phyloP scores from a whole-genome alignment of 2,329 filamentous ascomycete genomes.

The Alternaria atra region DNA sequence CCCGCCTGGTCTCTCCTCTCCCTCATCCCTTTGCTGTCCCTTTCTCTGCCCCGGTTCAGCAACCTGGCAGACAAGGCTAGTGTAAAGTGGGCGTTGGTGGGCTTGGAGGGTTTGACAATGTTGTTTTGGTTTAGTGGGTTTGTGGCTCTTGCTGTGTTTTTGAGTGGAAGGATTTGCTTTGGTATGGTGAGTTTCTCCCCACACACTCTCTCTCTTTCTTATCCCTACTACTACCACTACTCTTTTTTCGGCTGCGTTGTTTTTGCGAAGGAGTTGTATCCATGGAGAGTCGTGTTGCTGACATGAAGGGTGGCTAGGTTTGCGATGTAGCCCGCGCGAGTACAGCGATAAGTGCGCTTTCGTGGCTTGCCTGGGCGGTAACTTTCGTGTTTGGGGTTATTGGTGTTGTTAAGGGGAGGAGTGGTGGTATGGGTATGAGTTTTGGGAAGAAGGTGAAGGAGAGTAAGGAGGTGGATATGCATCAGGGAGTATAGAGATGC shows the following conservation, averaged over 20 bases:
- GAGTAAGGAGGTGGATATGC: constrained; percentile 48
- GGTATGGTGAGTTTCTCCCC: constrained; percentile 43
- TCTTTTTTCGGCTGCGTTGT: too few species aligned
- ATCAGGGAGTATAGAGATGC: constrained; percentile 50
- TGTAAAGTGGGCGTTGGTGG: constrained; percentile 68
- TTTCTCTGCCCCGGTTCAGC: constrained; percentile 66
- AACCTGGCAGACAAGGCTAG: constrained; percentile 56
- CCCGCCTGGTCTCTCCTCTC: constrained; percentile 75
- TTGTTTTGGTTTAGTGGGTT: constrained; percentile 92
- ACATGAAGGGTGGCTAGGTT: constrained; percentile 31
- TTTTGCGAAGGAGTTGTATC: neutral
- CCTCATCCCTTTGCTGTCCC: constrained; percentile 73
- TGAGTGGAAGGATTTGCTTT: constrained; percentile 67
- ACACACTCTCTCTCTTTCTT: too few species aligned
- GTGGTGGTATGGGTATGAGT: constrained; percentile 12
- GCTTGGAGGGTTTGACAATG: constrained; percentile 75
- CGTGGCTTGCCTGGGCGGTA: constrained; percentile 63
- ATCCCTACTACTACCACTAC: too few species aligned
- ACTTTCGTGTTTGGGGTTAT: constrained; percentile 37
- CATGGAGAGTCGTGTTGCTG: too few species aligned
- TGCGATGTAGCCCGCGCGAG: constrained; percentile 72
- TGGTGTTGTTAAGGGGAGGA: constrained; percentile 45
- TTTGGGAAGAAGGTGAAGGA: constrained; percentile 24
- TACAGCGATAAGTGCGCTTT: constrained; percentile 72
- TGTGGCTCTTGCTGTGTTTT: constrained; percentile 74